Percentiles rank a stretch among this genome's conserved stretches.
Evolutionary conservation across 202 grass and related monocot species (phyloP).

Genomic region (Panicum virgatum): DNA sequence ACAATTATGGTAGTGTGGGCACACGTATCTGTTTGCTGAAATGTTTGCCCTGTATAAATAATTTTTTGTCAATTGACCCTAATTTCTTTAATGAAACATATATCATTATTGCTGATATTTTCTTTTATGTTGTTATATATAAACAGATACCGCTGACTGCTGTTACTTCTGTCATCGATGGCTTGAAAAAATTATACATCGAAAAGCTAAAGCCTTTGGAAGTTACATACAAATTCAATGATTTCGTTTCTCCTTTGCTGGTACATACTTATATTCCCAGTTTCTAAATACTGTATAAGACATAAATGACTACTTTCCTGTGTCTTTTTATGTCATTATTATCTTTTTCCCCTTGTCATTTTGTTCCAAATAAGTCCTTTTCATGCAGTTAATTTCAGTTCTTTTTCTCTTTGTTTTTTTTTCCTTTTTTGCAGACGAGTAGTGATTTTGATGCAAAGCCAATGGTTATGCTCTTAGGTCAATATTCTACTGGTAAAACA

Average conservation of each 20-base stretch:
- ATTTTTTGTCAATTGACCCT: neutral
- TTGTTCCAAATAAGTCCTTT: constrained; percentile 24
- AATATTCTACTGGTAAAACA: constrained; percentile 95
- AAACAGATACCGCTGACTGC: constrained; percentile 77
- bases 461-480: constrained; percentile 97
- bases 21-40: neutral
- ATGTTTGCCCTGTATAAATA: neutral
- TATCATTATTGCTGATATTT: constrained; percentile 28
- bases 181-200: constrained; percentile 81
- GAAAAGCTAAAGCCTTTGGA: constrained; percentile 96
- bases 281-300: constrained; percentile 10
- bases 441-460: constrained; percentile 97
- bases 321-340: neutral
- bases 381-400: constrained; percentile 6
- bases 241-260: constrained; percentile 86
- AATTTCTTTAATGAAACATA: neutral
- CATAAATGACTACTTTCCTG: too few relatives aligned
- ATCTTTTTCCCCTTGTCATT: neutral
- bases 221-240: constrained; percentile 90
- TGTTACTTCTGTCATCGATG: constrained; percentile 86
- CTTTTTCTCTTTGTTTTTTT: neutral
- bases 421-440: constrained; percentile 65
- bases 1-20: neutral
- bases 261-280: constrained; percentile 41
- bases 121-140: constrained; percentile 37